Evolutionary conservation across 2,329 filamentous ascomycete genomes (phyloP).

Genomic region (Phialocephala subalpina): DNA sequence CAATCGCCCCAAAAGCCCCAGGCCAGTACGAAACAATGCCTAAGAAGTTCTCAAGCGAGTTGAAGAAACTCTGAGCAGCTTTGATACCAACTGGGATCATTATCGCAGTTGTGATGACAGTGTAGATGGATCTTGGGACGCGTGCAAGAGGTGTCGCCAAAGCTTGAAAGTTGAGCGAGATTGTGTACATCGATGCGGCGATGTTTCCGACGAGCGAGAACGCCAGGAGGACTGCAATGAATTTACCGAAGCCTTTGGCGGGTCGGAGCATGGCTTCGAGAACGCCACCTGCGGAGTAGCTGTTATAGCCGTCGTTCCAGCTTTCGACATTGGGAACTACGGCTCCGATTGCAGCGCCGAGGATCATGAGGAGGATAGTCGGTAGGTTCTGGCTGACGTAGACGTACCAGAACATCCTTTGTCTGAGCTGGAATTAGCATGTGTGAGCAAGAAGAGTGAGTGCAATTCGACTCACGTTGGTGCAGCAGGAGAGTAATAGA

Average conservation of each 20-base stretch:
- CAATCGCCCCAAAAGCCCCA: conserved; percentile 72
- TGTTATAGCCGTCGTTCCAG: conserved; percentile 62
- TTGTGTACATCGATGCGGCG: conserved; percentile 65
- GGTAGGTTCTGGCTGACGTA: conserved; percentile 64
- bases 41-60: conserved; percentile 70
- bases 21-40: conserved; percentile 73
- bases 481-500: conserved; percentile 65
- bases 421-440: conserved; percentile 15
- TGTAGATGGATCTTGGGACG: conserved; percentile 65
- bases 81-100: conserved; percentile 65
- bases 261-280: conserved; percentile 66
- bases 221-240: conserved; percentile 65
- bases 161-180: conserved; percentile 71
- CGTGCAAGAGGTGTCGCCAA: conserved; percentile 62
- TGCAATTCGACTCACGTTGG: conserved; percentile 50
- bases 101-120: conserved; percentile 63
- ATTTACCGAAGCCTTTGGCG: conserved; percentile 67
- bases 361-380: conserved; percentile 65
- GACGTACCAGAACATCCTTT: conserved; percentile 58
- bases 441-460: neutral
- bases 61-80: conserved; percentile 63
- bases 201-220: conserved; percentile 67
- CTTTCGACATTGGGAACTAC: conserved; percentile 60
- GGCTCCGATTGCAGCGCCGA: conserved; percentile 70
- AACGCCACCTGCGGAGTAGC: conserved; percentile 63